Evolutionary conservation across 1,139 yeast genomes (phyloP).

Genomic region (Yamadazyma blattariae): DNA sequence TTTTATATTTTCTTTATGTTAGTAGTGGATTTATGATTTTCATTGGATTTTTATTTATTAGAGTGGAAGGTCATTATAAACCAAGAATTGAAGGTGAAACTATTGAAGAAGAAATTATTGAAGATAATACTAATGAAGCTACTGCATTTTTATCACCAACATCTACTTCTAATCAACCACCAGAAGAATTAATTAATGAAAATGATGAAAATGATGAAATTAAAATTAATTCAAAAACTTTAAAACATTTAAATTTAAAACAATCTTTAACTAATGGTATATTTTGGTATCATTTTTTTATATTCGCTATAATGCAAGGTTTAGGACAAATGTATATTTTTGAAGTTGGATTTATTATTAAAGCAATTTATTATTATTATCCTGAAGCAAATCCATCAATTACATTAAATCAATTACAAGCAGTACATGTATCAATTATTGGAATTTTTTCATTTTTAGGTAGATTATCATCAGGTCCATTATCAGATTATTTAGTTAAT

Average conservation of each 20-base stretch:
- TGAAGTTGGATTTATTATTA: slow-evolving; percentile 68
- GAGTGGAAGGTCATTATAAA: slow-evolving; percentile 29
- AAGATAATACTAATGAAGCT: slow-evolving; percentile 9
- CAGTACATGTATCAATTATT: slow-evolving; percentile 68
- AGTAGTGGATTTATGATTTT: slow-evolving; percentile 24
- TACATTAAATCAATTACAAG: slow-evolving; percentile 47
- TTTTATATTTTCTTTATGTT: slow-evolving; percentile 22
- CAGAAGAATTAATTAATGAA: not conserved
- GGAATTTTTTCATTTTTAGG: slow-evolving; percentile 70
- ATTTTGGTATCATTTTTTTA: slow-evolving; percentile 48
- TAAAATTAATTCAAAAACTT: not conserved
- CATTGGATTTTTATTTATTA: slow-evolving; percentile 28
- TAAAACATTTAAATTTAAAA: slow-evolving; percentile 16
- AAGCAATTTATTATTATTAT: slow-evolving; percentile 41
- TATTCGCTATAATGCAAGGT: slow-evolving; percentile 65
- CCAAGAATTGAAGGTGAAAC: slow-evolving; percentile 5
- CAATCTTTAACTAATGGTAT: slow-evolving; percentile 23
- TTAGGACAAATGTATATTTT: slow-evolving; percentile 78
- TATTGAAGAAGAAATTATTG: slow-evolving; percentile 12
- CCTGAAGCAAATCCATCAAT: slow-evolving; percentile 12
- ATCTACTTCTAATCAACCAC: slow-evolving; percentile 4
- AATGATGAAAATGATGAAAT: not conserved
- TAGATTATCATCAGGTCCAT: slow-evolving; percentile 63
- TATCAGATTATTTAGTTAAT: slow-evolving; percentile 59
- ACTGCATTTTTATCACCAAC: slow-evolving; percentile 10